Conservation (phyloP, 1,284 basidiomycete genomes). For the Ganoderma lingzhi region DNA sequence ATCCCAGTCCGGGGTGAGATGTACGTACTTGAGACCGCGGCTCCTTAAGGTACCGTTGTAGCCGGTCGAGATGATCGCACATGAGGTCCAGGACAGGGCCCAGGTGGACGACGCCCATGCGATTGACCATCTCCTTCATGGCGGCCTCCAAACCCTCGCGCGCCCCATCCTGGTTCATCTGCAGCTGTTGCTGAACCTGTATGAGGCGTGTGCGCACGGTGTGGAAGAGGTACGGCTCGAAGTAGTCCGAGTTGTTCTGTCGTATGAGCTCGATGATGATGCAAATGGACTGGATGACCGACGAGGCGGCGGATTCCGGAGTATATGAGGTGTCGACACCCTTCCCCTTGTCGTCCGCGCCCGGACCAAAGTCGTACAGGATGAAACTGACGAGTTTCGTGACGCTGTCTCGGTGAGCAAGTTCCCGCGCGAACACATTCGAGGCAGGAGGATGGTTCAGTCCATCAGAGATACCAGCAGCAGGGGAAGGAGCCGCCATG, state of each 20-base stretch:
- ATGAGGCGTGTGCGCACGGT: conserved; percentile 92
- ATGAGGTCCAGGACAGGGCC: conserved; percentile 86
- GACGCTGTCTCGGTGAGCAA: conserved; percentile 84
- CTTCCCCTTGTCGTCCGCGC: conserved; percentile 28
- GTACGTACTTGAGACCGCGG: conserved; percentile 80
- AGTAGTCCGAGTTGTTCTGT: conserved; percentile 99
- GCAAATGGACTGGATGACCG: conserved; percentile 88
- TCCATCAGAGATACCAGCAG: conserved; percentile 70
- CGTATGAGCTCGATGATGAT: conserved; percentile 97
- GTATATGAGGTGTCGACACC: conserved; percentile 36
- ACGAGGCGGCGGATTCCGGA: conserved; percentile 84
- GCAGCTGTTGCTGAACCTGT: conserved; percentile 73
- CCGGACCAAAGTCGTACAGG: conserved; percentile 67
- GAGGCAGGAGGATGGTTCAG: conserved; percentile 76
- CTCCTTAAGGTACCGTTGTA: conserved; percentile 76
- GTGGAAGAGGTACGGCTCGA: conserved; percentile 98
- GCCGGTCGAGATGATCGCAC: conserved; percentile 72
- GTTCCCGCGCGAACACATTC: conserved; percentile 90
- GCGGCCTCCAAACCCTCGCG: conserved; percentile 80
- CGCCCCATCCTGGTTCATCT: conserved; percentile 62
- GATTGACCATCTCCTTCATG: conserved; percentile 88
- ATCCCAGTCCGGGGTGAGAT: conserved; percentile 25
- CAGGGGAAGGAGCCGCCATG: conserved; percentile 90
- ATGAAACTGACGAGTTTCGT: conserved; percentile 83
- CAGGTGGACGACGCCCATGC: conserved; percentile 95